phyloP scores from a whole-genome alignment of 345 rosid genomes.

The Conringia planisiliqua region DNA sequence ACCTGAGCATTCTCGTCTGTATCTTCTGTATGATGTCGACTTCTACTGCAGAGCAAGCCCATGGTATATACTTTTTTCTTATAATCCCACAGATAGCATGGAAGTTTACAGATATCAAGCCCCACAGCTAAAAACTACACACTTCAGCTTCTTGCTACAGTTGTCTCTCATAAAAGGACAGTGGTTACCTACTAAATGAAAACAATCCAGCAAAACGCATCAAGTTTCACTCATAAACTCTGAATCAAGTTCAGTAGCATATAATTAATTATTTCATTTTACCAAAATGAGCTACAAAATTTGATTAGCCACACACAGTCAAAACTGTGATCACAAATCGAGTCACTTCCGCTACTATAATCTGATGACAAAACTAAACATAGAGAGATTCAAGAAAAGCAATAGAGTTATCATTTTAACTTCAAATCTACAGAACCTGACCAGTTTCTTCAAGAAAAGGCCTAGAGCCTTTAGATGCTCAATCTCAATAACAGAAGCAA shows the following conservation, averaged over 20 bases:
- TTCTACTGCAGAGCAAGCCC: slow-evolving; percentile 93
- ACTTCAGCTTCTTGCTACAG: slow-evolving; percentile 23
- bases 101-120: slow-evolving; percentile 38
- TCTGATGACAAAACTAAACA: neutral
- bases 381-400: neutral
- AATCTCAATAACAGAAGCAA: neutral
- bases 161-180: slow-evolving; percentile 24
- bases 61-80: slow-evolving; percentile 37
- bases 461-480: neutral
- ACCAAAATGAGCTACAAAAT: neutral
- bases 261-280: neutral
- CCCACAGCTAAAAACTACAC: slow-evolving; percentile 13
- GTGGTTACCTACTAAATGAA: slow-evolving; percentile 25
- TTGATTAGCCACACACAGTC: neutral
- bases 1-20: slow-evolving; percentile 85
- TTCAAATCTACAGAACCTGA: neutral
- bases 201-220: neutral
- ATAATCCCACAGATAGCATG: slow-evolving; percentile 44
- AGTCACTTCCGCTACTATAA: neutral
- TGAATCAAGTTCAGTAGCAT: too few relatives aligned
- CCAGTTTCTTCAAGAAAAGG: neutral
- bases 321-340: neutral
- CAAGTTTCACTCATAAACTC: neutral
- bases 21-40: slow-evolving; percentile 56
- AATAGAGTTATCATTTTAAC: neutral